Evolutionary conservation across 2,329 filamentous ascomycete species (phyloP), one percentile per base, ranked within the genome.

Genomic region (Rachicladosporium sp.): DNA sequence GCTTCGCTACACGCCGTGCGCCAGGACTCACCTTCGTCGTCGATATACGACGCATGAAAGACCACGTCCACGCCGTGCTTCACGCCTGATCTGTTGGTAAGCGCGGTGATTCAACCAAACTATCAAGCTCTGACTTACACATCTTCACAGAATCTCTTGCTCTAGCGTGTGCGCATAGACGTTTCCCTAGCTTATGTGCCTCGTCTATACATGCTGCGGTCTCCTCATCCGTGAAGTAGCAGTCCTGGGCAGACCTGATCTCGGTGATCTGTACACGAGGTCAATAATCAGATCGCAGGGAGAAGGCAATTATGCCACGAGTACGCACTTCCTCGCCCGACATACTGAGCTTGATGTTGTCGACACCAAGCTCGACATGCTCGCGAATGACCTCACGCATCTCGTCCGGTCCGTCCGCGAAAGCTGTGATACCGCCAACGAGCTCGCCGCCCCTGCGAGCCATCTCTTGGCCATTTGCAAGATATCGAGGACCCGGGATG

Each of bases 391-490:
- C 42, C 37, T 54, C 45, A 4, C 50, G 45, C 52, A 55, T 54
- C 41, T 55, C 51, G 1, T 49, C 39, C 41, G 41, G 57, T 41
- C 43, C 56, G 43, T 45, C 50, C 12, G 53, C 65, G 53, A 56
- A 65, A 0, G 61, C 59, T n/a, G 61, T 64, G 29, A 66, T 65
- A 3, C 58, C 58, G 3, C 57, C 47, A 4, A 67, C 61, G 1
- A 71, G 52, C 9, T 67, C 67, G 0, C 67, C 69, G 40, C 63
- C 64, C 11, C 53, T 52, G 4, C 56, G 50, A 2, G 66, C 64
- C 38, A 72, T 69, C 47, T 73, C 69, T 42, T 65, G 61, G 1
- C 62, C 65, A 46, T 70, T 73, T 1, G 67, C 66, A 0, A 71
- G 56, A 38, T 60, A 67, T 10, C 67, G 55, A 3, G 67, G 68